Evolutionary conservation across 148 eudicot species (phyloP), one percentile per base, ranked within the genome.

Genomic region (Rhododendron williamsianum): DNA sequence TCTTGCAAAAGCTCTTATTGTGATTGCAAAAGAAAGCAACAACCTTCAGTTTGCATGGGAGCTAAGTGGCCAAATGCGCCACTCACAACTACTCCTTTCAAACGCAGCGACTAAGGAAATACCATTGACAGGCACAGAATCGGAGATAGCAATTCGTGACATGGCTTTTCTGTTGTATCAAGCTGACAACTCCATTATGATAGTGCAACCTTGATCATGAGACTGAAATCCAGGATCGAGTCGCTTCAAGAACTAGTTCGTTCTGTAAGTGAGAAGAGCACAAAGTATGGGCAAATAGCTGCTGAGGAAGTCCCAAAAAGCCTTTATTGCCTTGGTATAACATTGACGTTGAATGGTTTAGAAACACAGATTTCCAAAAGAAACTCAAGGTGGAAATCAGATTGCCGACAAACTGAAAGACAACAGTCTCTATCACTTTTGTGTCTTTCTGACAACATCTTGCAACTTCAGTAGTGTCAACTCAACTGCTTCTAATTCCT

Each of bases 291-390:
- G 48, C 95, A 94, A 83, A 94, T 94, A 56, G 95, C 95, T 45
- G 98, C 98, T 38, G 98, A 94, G 89, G 98, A 93, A 94, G 95
- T 94, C 69, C 98, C 98, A 11, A 94, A 94, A 83, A 90, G 93
- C 88, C 90, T 94, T n/a, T 94, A 93, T 83, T 94, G 95, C 86
- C 98, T 94, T 60, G 98, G 95, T 83, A 93, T 94, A 54, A 90
- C 87, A 74, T 85, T 94, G 78, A 88, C 94, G 87, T 91, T 73
- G 98, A 94, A 85, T 94, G 98, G 98, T 94, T 92, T 87, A 90
- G 84, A 41, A 89, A 87, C 45, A 83, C 89, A 69, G 85, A 88
- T 76, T 81, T 84, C 83, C 91, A 88, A 84, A 89, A 60, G 82
- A 85, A 86, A 83, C 85, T 86, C 69, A 83, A 15, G 93, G 86